Evolutionary conservation across 352 stramenopile species (phyloP).

Genomic region (Plasmopara viticola): DNA sequence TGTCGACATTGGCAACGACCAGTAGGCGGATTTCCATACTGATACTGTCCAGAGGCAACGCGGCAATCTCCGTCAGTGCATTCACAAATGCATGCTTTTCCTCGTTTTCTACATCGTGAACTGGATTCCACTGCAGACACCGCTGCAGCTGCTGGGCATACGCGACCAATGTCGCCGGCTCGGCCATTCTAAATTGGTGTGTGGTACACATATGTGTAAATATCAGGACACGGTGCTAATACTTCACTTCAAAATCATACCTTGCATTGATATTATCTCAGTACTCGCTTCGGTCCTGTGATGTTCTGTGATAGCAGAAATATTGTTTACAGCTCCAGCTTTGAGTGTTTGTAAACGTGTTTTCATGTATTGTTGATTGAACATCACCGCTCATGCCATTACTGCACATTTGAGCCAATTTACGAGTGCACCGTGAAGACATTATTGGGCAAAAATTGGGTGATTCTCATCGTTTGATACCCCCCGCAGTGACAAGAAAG

Average conservation of each 20-base stretch:
- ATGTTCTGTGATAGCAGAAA: conserved; percentile 16
- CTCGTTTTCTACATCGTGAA: conserved; percentile 5
- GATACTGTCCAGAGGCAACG: conserved; percentile 53
- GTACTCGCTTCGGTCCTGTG: not conserved
- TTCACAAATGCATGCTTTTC: conserved; percentile 57
- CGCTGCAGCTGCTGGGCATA: conserved; percentile 25
- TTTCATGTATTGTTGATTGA: too few relatives aligned
- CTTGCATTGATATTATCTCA: too few relatives aligned
- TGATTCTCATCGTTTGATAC: too few relatives aligned
- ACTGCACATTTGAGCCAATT: too few relatives aligned
- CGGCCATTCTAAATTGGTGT: not conserved
- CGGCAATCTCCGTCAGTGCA: conserved; percentile 64
- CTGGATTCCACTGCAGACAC: conserved; percentile 37
- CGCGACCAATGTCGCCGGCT: conserved; percentile 8
- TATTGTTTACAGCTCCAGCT: conserved; percentile 28
- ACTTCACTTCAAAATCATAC: too few relatives aligned
- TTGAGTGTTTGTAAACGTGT: conserved; percentile 13
- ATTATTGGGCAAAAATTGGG: too few relatives aligned
- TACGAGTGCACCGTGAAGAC: too few relatives aligned
- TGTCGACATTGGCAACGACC: conserved; percentile 18
- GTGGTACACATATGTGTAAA: not conserved
- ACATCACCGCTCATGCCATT: too few relatives aligned
- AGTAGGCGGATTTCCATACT: conserved; percentile 68
- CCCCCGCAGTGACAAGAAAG: too few relatives aligned
- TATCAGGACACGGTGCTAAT: not conserved